These are phyloP conservation scores for Aspergillus olivimuriae DNA, from an alignment of 495 filamentous ascomycete genomes.

Conservation along the genomic window DNA sequence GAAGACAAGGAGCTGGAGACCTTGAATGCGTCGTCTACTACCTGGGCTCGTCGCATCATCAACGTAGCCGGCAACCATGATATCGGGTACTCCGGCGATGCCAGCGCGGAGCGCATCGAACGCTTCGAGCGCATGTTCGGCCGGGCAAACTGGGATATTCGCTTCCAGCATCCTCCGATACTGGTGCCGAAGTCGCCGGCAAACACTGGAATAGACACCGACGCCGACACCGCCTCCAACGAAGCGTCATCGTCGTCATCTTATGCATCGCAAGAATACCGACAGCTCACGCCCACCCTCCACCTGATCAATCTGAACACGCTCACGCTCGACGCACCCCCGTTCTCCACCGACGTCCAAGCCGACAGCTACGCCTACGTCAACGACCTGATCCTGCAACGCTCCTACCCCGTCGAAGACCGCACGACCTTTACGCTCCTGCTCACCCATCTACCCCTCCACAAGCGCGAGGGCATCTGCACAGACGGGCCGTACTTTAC, in stretches of 20 bases:
- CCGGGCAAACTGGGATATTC: conserved; percentile 77
- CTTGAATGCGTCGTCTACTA: conserved; percentile 45
- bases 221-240: background rate
- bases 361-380: conserved; percentile 69
- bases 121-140: conserved; percentile 83
- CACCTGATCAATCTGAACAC: conserved; percentile 83
- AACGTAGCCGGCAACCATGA: conserved; percentile 94
- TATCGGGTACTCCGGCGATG: conserved; percentile 89
- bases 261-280: background rate
- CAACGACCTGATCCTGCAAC: conserved; percentile 57
- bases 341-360: conserved; percentile 56
- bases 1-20: conserved; percentile 34
- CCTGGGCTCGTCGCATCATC: conserved; percentile 72
- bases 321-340: conserved; percentile 85
- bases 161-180: conserved; percentile 53
- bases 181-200: too few relatives aligned
- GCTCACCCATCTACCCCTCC: conserved; percentile 85
- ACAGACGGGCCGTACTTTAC: conserved; percentile 75
- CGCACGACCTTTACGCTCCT: conserved; percentile 67
- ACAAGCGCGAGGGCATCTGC: conserved; percentile 78
- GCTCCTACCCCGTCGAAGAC: conserved; percentile 60
- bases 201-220: conserved; percentile 27
- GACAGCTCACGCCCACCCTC: conserved; percentile 42
- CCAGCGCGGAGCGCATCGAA: conserved; percentile 60
- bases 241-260: background rate